Conservation (phyloP, 768 basidiomycete genomes). For the Austroboletus eburneus region DNA sequence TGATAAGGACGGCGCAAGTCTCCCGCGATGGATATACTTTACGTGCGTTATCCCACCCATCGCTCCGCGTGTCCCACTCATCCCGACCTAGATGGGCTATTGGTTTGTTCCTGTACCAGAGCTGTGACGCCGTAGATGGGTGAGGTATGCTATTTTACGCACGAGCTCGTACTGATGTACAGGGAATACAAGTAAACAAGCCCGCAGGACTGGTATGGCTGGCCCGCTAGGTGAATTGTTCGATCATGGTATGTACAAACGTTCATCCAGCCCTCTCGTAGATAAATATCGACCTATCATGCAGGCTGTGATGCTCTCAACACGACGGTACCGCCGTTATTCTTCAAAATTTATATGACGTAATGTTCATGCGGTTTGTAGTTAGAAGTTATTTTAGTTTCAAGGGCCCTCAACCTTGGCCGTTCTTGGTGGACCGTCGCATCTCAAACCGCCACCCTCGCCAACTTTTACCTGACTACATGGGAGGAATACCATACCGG, state of each 20-base stretch:
- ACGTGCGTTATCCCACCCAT: conserved; percentile 50
- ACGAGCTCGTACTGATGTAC: conserved; percentile 4
- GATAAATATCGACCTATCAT: conserved; percentile 23
- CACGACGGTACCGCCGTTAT: conserved; percentile 85
- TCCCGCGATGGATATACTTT: conserved; percentile 87
- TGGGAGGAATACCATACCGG: conserved; percentile 92
- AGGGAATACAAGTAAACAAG: conserved; percentile 70
- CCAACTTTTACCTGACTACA: conserved; percentile 71
- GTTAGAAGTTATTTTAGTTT: conserved; percentile 83
- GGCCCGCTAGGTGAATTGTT: conserved; percentile 97
- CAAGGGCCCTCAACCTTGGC: conserved; percentile 85
- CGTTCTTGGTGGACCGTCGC: conserved; percentile 97
- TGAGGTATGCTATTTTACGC: conserved; percentile 27
- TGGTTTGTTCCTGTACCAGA: conserved; percentile 91
- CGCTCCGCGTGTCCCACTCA: neutral
- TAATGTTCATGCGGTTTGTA: conserved; percentile 28
- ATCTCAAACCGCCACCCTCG: conserved; percentile 66
- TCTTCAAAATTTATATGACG: too few species aligned
- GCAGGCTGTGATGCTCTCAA: conserved; percentile 94
- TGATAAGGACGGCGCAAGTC: conserved; percentile 58
- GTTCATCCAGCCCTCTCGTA: neutral
- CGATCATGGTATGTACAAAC: conserved; percentile 71
- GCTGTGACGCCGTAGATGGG: conserved; percentile 87
- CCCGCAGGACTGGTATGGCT: conserved; percentile 94
- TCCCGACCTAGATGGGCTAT: conserved; percentile 63